Evolutionary conservation across 2,329 filamentous ascomycete species (phyloP).

Genomic region (Pseudogymnoascus sp.): DNA sequence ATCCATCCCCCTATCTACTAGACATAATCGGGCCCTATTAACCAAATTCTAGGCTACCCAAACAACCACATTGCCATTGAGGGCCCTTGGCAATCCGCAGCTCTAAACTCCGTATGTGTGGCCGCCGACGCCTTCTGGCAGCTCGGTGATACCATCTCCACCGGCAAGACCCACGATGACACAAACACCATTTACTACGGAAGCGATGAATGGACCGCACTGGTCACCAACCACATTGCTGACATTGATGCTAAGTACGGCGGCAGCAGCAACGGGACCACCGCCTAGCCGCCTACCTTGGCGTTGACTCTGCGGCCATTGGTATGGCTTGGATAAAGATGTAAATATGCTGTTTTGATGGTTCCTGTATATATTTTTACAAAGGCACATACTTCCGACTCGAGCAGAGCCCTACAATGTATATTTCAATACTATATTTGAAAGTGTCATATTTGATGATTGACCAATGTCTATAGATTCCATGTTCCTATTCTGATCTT

Average conservation of each 20-base stretch:
- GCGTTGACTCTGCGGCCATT: background rate
- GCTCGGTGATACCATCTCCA: conserved; percentile 23
- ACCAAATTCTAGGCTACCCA: background rate
- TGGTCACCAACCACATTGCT: background rate
- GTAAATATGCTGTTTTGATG: background rate
- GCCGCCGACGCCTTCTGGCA: conserved; percentile 29
- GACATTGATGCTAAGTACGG: background rate
- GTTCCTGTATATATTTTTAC: conserved; percentile 2
- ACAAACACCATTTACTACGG: conserved; percentile 26
- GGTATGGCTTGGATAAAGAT: background rate
- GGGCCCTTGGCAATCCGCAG: conserved; percentile 21
- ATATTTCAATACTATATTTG: background rate
- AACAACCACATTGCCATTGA: conserved; percentile 11
- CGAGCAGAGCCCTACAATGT: background rate
- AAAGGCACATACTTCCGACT: background rate
- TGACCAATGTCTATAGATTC: background rate
- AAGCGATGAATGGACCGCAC: conserved; percentile 19
- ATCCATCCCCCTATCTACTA: background rate
- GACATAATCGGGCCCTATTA: background rate
- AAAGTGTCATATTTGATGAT: background rate
- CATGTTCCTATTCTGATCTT: background rate
- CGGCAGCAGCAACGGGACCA: background rate
- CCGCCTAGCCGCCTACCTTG: background rate
- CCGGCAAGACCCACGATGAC: conserved; percentile 22
- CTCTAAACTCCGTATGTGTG: conserved; percentile 16